Percentiles rank a stretch among this genome's conserved stretches.
Evolutionary conservation across 306 rosid species (phyloP).

Genomic region (Macrotyloma uniflorum): DNA sequence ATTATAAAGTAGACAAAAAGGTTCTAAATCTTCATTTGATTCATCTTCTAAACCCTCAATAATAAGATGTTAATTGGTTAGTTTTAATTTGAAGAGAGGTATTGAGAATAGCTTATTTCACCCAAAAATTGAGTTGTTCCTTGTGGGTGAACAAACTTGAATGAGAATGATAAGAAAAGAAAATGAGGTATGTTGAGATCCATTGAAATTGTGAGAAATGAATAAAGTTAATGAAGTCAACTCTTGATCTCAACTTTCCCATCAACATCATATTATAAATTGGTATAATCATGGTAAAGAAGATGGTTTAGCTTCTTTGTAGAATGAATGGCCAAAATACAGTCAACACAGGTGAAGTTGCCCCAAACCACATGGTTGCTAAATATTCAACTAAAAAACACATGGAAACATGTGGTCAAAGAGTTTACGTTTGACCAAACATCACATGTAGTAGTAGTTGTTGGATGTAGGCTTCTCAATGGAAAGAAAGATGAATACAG

Average conservation of each 20-base stretch:
- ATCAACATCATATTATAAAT: conserved; percentile 34
- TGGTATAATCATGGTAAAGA: not conserved
- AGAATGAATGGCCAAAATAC: not conserved
- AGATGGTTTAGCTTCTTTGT: not conserved
- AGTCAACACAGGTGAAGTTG: not conserved
- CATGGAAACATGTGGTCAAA: not conserved
- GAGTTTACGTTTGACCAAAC: not conserved
- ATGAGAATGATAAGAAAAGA: too few species aligned
- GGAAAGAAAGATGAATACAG: not conserved
- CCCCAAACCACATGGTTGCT: not conserved
- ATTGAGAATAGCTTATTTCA: too few species aligned
- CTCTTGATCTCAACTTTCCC: not conserved
- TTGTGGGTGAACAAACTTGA: too few species aligned
- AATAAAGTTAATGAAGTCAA: conserved; percentile 13
- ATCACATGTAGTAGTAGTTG: not conserved
- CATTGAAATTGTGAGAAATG: too few species aligned
- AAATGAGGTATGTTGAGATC: too few species aligned
- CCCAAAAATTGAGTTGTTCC: too few species aligned
- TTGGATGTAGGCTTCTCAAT: not conserved
- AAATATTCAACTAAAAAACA: not conserved
- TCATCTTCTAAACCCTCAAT: not conserved
- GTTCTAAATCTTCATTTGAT: not conserved
- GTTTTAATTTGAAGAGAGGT: too few species aligned
- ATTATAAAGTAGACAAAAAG: not conserved
- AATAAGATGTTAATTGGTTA: too few species aligned